Evolutionary conservation across 140 eudicot species (phyloP), one percentile per base, ranked within the genome.

Genomic region (Erigeron philadelphicus): DNA sequence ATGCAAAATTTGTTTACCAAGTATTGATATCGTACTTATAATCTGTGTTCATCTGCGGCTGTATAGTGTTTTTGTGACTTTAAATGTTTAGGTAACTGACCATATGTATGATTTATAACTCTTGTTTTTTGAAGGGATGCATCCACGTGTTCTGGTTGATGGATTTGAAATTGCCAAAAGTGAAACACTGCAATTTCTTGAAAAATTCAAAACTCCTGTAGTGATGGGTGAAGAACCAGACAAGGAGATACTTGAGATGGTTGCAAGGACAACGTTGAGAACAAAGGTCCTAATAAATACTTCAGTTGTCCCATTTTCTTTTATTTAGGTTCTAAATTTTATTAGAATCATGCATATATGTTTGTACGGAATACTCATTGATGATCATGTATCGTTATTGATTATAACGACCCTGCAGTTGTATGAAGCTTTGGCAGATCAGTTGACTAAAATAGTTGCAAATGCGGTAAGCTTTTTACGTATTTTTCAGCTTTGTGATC

Each of bases 121-220:
- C 56, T 1, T 49, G 56, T 62, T 17, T 23, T 21, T 11, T 56
- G 53, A 76, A 93, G 98, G 98, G 58, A 88, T 88, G 96, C 98
- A 93, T 83, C 96, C 96, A 38, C 93, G 96, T 35, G 90, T 93
- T 61, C 49, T 89, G 68, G 98, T 93, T 46, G 98, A 93, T 81
- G 98, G 98, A 65, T 93, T 93, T 78, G 95, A 93, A 79, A 93
- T 93, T 66, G 96, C 98, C 50, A 89, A 89, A 81, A 86, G 67
- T 73, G 96, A 94, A 25, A 88, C 96, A 9, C 82, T 93, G 52
- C 82, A 83, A 45, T 86, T 84, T 83, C 87, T 93, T 23, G 98
- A 93, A 53, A 89, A 84, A 74, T 93, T 86, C 35, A 93, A 93
- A 80, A 93, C 98, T 76, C 87, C 88, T 43, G 96, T 89, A 13